Conservation (phyloP, 2,329 filamentous ascomycete genomes). For the Claviceps citrina region DNA sequence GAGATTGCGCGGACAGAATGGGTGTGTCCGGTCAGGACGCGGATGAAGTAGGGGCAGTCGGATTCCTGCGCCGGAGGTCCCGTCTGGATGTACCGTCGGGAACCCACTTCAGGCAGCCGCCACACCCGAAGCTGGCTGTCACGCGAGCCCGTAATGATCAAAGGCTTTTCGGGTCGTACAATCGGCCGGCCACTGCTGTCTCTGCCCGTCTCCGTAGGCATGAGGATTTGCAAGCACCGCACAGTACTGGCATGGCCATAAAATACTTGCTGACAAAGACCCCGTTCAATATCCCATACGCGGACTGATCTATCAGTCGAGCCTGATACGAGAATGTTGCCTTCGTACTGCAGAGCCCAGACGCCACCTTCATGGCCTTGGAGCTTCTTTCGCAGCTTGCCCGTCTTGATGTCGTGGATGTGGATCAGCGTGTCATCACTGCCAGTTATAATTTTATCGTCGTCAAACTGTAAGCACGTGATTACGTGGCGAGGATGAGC, state of each 20-base stretch:
- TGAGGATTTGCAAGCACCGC: slow-evolving; percentile 83
- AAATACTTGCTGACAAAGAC: slow-evolving; percentile 85
- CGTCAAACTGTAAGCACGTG: slow-evolving; percentile 92
- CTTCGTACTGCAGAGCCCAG: slow-evolving; percentile 93
- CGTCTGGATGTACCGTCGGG: slow-evolving; percentile 63
- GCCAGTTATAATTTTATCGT: slow-evolving; percentile 93
- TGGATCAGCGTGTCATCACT: slow-evolving; percentile 97
- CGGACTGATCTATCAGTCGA: slow-evolving; percentile 94
- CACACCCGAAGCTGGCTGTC: slow-evolving; percentile 90
- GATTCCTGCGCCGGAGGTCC: slow-evolving; percentile 56
- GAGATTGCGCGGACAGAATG: slow-evolving; percentile 95
- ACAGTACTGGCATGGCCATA: slow-evolving; percentile 97
- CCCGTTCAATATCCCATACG: slow-evolving; percentile 96
- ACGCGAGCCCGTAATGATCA: slow-evolving; percentile 93
- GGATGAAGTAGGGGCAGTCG: slow-evolving; percentile 90
- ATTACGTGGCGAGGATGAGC: slow-evolving; percentile 94
- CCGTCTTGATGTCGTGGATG: slow-evolving; percentile 93
- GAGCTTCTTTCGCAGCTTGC: slow-evolving; percentile 65
- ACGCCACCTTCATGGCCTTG: slow-evolving; percentile 93
- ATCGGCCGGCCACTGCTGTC: slow-evolving; percentile 56
- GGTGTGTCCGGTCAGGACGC: slow-evolving; percentile 68
- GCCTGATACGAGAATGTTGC: slow-evolving; percentile 86
- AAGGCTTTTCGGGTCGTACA: slow-evolving; percentile 83
- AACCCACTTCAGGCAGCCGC: slow-evolving; percentile 72
- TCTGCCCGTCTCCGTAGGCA: slow-evolving; percentile 65